These are phyloP conservation scores for Spencermartinsiella europaea DNA, from an alignment of 805 yeast species.

Conservation along the genomic window DNA sequence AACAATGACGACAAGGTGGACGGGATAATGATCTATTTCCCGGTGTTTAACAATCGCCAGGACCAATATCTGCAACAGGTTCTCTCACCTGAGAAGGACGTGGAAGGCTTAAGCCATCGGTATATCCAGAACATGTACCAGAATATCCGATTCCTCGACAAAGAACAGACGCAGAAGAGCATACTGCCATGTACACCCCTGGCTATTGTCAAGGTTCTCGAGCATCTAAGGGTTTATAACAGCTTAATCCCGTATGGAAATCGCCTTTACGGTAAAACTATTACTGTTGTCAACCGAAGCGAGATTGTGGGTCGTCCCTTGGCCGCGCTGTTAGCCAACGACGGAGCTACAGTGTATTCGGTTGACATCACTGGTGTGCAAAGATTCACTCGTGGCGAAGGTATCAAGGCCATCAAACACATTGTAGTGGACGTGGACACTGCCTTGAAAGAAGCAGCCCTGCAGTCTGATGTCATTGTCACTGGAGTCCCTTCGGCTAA, in stretches of 20 bases:
- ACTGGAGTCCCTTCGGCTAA: slow-evolving; percentile 88
- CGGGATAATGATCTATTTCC: slow-evolving; percentile 97
- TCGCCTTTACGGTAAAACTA: slow-evolving; percentile 86
- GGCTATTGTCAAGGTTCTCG: slow-evolving; percentile 89
- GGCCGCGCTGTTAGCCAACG: slow-evolving; percentile 93
- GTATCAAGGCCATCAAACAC: slow-evolving; percentile 74
- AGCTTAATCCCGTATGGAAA: slow-evolving; percentile 79
- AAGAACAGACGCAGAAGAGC: slow-evolving; percentile 62
- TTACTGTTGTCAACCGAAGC: slow-evolving; percentile 85
- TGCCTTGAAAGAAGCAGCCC: slow-evolving; percentile 60
- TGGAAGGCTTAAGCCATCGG: slow-evolving; percentile 87
- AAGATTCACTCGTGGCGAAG: slow-evolving; percentile 90
- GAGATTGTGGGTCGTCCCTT: slow-evolving; percentile 97
- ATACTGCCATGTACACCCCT: slow-evolving; percentile 95
- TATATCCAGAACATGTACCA: slow-evolving; percentile 95
- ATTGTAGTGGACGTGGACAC: slow-evolving; percentile 57
- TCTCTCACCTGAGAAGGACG: slow-evolving; percentile 87
- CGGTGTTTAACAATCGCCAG: slow-evolving; percentile 91
- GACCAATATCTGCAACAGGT: slow-evolving; percentile 95
- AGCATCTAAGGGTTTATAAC: slow-evolving; percentile 85
- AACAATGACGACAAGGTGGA: slow-evolving; percentile 69
- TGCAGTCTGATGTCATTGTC: slow-evolving; percentile 80
- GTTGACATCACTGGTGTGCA: slow-evolving; percentile 85
- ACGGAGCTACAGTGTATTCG: slow-evolving; percentile 94
- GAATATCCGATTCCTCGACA: slow-evolving; percentile 80